Conservation (phyloP, 768 basidiomycete species). For the Tubosaeta sp. region DNA sequence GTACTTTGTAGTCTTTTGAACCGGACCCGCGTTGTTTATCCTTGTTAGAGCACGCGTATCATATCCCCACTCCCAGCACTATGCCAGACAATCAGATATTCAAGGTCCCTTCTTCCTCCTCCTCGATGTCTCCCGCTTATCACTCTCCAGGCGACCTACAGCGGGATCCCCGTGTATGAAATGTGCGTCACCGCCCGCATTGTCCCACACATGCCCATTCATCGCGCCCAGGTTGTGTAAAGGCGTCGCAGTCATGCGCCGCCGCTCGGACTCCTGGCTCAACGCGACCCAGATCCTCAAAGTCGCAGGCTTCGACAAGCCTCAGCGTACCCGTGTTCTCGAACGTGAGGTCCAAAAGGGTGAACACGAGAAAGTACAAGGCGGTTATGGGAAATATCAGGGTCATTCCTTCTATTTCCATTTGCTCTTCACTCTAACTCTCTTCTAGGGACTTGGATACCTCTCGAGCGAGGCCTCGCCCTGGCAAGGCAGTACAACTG, state of each 20-base stretch:
- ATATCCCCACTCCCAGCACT: background rate
- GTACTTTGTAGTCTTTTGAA: too few relatives aligned
- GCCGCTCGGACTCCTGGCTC: conserved; percentile 93
- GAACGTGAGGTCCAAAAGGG: conserved; percentile 99
- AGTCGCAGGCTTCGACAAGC: conserved; percentile 99
- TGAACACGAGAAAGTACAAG: conserved; percentile 98
- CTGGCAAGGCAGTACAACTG: conserved; percentile 93
- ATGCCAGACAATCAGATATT: conserved; percentile 89
- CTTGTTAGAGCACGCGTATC: conserved; percentile 38
- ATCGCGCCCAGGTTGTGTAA: conserved; percentile 80
- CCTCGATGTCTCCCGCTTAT: conserved; percentile 1
- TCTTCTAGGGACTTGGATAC: conserved; percentile 91
- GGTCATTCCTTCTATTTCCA: conserved; percentile 47
- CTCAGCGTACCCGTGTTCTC: conserved; percentile 93
- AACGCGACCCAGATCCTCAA: conserved; percentile 99
- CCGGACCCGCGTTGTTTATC: conserved; percentile 35
- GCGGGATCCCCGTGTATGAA: conserved; percentile 89
- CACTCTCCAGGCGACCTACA: conserved; percentile 73
- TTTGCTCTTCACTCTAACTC: background rate
- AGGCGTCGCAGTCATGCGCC: conserved; percentile 95
- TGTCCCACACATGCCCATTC: conserved; percentile 34
- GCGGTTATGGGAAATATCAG: conserved; percentile 99
- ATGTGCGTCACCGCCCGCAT: conserved; percentile 55
- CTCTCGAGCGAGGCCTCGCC: conserved; percentile 81
- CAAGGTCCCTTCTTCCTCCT: conserved; percentile 50